Base-by-base conservation (phyloP, 1,284 basidiomycete genomes). In the Hemileia vastatrix region DNA sequence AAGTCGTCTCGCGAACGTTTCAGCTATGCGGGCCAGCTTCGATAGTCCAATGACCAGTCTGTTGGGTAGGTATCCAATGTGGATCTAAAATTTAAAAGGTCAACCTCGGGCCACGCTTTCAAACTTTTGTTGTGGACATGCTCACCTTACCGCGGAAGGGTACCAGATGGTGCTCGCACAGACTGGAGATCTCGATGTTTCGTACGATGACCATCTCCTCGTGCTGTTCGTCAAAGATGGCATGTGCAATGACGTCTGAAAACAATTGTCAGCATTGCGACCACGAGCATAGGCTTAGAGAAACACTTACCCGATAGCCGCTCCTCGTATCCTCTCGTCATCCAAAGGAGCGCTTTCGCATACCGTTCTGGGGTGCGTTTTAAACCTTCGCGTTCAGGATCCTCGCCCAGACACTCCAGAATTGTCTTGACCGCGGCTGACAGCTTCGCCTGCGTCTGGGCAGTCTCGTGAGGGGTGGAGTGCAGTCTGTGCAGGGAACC, bases 131-230 rank as follows among this genome's bases (percentile, higher is more conserved):
- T 8, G 48, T 50, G 48, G 48, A 23, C 40, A 49, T 15, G 77
- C 83, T 67, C 70, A 91, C 93, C 80, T 96, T 97, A 71, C 94
- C 94, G 24, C 86, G 93, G 79, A 99, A 98, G 1, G 94, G 94
- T 32, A 99, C 93, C 68, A 99, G 82, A 77, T 99, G 94, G 75
- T 99, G 94, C 79, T 99, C 94, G 79, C 94, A 99, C 57, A 99
- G 79, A 72, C 89, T 93, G 61, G 91, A 96, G 66, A 99, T 87
- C 75, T 96, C 90, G 71, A 99, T 98, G 76, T 99, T 92, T 65
- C 88, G 84, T 55, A 99, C 94, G 67, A 99, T 85, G 60, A 99
- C 94, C 91, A 99, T 94, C 77, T 99, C 94, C 73, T 98, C 94
- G 79, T 99, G 95, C 77, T 99, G 91, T 78, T 99, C 94, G 57